Percentiles rank a stretch among this genome's conserved stretches.
These are phyloP conservation scores for Botrytis deweyae DNA, from an alignment of 2,329 filamentous ascomycete species.

Conservation along the genomic window DNA sequence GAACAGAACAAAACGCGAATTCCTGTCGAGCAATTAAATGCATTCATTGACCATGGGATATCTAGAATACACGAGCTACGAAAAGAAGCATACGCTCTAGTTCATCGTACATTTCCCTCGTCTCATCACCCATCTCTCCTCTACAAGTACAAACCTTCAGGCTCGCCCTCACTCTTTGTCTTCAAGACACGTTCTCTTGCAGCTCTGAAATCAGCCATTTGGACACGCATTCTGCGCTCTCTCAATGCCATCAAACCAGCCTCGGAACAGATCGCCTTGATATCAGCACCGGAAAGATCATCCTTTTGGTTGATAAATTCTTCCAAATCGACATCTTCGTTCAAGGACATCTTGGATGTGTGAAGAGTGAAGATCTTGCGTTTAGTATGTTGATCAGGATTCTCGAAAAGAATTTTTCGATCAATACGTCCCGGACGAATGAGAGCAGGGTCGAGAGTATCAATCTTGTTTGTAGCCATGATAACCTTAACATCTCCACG, in stretches of 20 bases:
- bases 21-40: background rate
- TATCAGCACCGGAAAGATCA: conserved; percentile 93
- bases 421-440: conserved; percentile 98
- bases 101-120: conserved; percentile 6
- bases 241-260: conserved; percentile 91
- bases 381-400: conserved; percentile 78
- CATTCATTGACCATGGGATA: conserved; percentile 15
- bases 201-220: conserved; percentile 96
- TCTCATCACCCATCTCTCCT: conserved; percentile 41
- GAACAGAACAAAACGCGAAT: background rate
- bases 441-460: conserved; percentile 90
- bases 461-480: conserved; percentile 99
- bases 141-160: conserved; percentile 95
- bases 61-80: conserved; percentile 36
- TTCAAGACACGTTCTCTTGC: conserved; percentile 93
- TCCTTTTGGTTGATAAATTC: conserved; percentile 99
- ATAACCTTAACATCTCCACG: conserved; percentile 98
- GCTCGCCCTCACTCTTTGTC: conserved; percentile 98
- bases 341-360: conserved; percentile 97
- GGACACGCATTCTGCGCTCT: conserved; percentile 94
- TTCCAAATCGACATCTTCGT: conserved; percentile 94
- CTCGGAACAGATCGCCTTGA: conserved; percentile 98
- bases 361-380: conserved; percentile 98
- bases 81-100: conserved; percentile 31
- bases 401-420: conserved; percentile 83